phyloP scores from a whole-genome alignment of 1,284 basidiomycete species.

The Boletus subluridellus region DNA sequence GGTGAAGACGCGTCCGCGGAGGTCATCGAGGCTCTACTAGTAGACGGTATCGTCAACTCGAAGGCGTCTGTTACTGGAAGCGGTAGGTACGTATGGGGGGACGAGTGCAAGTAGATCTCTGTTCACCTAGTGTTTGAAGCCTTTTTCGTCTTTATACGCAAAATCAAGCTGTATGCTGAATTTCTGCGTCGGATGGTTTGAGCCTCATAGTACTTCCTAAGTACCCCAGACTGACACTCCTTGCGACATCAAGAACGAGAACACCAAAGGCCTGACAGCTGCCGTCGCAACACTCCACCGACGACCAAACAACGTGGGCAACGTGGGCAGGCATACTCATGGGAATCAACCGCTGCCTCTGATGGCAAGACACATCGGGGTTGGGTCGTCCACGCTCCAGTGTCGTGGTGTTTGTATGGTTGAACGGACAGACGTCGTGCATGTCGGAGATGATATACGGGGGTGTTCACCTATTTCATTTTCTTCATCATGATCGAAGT shows the following conservation, averaged over 20 bases:
- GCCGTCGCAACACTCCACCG: no score
- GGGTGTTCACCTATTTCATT: not conserved
- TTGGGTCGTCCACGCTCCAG: not conserved
- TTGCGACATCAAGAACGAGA: not conserved
- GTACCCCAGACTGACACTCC: not conserved
- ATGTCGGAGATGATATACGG: no score
- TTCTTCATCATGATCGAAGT: not conserved
- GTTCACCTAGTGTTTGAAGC: not conserved
- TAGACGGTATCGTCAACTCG: conserved; percentile 22
- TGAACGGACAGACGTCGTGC: not conserved
- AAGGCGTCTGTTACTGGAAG: conserved; percentile 8
- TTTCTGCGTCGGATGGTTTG: not conserved
- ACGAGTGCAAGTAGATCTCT: not conserved
- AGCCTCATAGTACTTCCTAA: not conserved
- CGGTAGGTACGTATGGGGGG: not conserved
- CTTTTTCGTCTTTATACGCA: not conserved
- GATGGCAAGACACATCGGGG: no score
- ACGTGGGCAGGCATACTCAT: no score
- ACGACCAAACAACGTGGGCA: no score
- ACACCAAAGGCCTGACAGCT: not conserved
- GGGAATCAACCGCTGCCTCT: not conserved
- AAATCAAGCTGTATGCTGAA: not conserved
- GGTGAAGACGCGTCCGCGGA: conserved; percentile 27
- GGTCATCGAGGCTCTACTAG: conserved; percentile 31
- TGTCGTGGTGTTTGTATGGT: not conserved